Evolutionary conservation across 2,329 filamentous ascomycete genomes (phyloP), one percentile per base, ranked within the genome.

Genomic region (Aureobasidium sp.): DNA sequence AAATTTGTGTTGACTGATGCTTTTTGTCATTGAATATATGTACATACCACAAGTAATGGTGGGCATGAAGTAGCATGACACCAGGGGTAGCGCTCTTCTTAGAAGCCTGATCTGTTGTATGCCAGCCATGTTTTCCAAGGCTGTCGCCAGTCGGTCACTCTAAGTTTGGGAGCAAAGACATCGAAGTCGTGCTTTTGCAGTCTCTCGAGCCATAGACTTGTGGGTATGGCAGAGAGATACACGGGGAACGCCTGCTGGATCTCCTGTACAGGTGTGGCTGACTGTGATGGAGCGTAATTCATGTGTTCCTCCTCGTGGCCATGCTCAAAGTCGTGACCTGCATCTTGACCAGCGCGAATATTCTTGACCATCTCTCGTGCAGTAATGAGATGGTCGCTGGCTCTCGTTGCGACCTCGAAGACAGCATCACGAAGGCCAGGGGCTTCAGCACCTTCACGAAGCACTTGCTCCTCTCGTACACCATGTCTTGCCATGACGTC

Each of bases 331-430:
- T 90, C 90, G 72, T 97, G 93, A 0, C 88, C 90, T 0, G 90
- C 84, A 53, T 85, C 86, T 67, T 88, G 77, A 1, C 92, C 90
- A 4, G 85, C 86, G 60, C 84, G 84, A 24, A 96, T 77, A 69
- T 89, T 90, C 70, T 86, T 87, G 64, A 97, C 75, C 92, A 99
- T 96, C 73, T 96, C 90, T 63, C 92, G 82, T 1, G 89, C 93
- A 0, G 93, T 97, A 67, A 97, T 96, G 37, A 99, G 79, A 75
- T 99, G 94, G 72, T 99, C 94, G 71, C 95, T 95, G 7, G 94
- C 94, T 41, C 93, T 84, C 0, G 94, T 99, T 0, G 94, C 94
- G 15, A 99, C 90, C 4, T 85, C 83, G 75, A 97, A 99, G 0
- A 97, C 85, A 3, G 92, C 93, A 74, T 99, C 93, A 64, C 89